phyloP scores from a whole-genome alignment of 1,284 basidiomycete genomes.

The Hymenochaete sp. region DNA sequence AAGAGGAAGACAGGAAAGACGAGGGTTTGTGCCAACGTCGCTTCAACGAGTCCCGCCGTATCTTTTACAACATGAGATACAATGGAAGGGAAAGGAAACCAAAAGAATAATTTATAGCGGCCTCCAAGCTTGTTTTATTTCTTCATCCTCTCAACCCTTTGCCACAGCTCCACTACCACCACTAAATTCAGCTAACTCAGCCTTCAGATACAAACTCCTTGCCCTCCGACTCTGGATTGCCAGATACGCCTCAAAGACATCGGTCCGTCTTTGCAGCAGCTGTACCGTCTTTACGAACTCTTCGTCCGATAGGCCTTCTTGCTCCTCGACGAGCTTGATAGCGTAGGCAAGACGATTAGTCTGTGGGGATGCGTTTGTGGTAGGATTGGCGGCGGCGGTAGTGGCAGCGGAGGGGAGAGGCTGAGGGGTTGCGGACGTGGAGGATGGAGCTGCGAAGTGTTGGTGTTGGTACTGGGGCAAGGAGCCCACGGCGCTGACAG shows the following conservation, averaged over 20 bases:
- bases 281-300: constrained; percentile 13
- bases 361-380: background rate
- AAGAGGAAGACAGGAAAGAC: too few species aligned
- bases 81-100: background rate
- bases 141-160: background rate
- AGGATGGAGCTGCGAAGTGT: background rate
- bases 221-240: constrained; percentile 9
- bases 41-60: too few species aligned
- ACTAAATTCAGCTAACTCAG: constrained; percentile 10
- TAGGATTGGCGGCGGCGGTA: background rate
- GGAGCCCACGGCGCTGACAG: background rate
- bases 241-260: constrained; percentile 11
- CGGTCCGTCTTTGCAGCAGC: constrained; percentile 9
- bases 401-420: background rate
- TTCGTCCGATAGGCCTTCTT: constrained; percentile 6
- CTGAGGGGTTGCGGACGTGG: background rate
- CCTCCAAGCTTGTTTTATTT: background rate
- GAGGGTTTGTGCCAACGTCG: too few species aligned
- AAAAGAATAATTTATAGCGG: background rate
- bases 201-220: constrained; percentile 5
- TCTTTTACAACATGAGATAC: too few species aligned
- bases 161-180: background rate
- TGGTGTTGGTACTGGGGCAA: background rate
- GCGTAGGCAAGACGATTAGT: background rate
- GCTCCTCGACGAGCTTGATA: constrained; percentile 7